Base-by-base conservation (phyloP, 176 grass and related monocot genomes). In the Leersia perrieri region DNA sequence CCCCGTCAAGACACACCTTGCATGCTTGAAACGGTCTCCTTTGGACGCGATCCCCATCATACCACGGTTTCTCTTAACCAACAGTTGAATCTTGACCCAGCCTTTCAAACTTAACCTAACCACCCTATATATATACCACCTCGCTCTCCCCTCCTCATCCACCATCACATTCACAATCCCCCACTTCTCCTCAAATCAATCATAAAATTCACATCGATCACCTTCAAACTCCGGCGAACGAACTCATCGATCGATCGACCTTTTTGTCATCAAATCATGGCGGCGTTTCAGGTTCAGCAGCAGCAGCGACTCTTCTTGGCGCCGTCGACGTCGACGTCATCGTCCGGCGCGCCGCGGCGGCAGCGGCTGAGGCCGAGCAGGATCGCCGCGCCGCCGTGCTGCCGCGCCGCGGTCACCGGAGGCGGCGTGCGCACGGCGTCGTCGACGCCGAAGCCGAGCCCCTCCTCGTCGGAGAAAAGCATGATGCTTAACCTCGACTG, bases 271-370 rank as follows among this genome's bases (percentile, higher is more conserved):
- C 44, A 16, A 14, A 13, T 12, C 40, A 62, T 62, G 57, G 74
- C 62, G 63, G 63, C 63, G 16, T 31, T 79, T 22, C 76, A 7
- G 7, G 22, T 13, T 1, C 76, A 79, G 1, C 76, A 79, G 13
- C 76, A 79, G 1, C 76, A 79, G 13, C 63, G 42, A 2, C 12
- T 53, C n/a, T 35, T 79, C 42, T 68, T 79, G 63, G 63, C n/a
- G 6, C 20, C 29, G 11, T 1, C 62, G 20, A n/a, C n/a, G n/a
- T n/a, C n/a, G n/a, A n/a, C n/a, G n/a, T n/a, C n/a, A n/a, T n/a
- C n/a, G n/a, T n/a, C 5, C 33, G 1, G 36, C 63, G 2, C 20
- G 27, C 31, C 1, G 5, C 49, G 7, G 49, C 49, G 49, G 49
- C 18, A 20, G 20, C 49, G 49, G 20, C 49, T 3, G 20, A 22